Evolutionary conservation across 2,329 filamentous ascomycete species (phyloP), one percentile per base, ranked within the genome.

Genomic region (Penicillium sp.): DNA sequence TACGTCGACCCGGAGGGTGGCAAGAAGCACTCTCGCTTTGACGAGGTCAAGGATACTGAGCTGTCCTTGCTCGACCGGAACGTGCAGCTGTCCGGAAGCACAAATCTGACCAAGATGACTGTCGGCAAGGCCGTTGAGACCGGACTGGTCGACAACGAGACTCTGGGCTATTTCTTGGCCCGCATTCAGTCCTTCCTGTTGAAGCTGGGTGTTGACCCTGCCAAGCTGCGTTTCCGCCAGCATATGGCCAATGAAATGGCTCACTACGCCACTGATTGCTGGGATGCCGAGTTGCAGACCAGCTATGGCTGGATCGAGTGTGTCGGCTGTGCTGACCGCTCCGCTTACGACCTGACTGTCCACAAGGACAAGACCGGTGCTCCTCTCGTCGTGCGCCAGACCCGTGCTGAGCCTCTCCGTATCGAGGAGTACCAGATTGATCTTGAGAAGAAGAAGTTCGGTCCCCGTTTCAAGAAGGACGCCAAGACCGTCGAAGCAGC

Each of bases 251-350:
- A 87, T 61, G 84, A 88, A 67, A 87, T 87, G 84, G 84, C 93
- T 15, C 93, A 98, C 72, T 98, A 98, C 68, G 93, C 93, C 41
- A 80, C 84, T 49, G 93, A 98, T 75, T 98, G 93, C 75, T 97
- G 93, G 93, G 93, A 98, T 70, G 91, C 89, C 13, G 93, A 98
- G 71, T 76, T 98, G 48, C 77, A 86, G 55, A 97, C 88, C 51
- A 90, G 86, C 54, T 90, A 90, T 64, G 93, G 93, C 68, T 98
- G 93, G 93, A 87, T 97, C 56, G 93, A 98, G 76, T 97, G 91
- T 69, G 91, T 97, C 63, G 93, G 93, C 55, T 97, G 93, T 70
- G 93, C 93, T 53, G 91, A 96, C 69, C 83, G 93, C 63, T 95
- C 87, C 67, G 93, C 93, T 19, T 98, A 95, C 69, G 93, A 98